Evolutionary conservation across 257 asterid species (phyloP).

Genomic region (Gardenia jasminoides): DNA sequence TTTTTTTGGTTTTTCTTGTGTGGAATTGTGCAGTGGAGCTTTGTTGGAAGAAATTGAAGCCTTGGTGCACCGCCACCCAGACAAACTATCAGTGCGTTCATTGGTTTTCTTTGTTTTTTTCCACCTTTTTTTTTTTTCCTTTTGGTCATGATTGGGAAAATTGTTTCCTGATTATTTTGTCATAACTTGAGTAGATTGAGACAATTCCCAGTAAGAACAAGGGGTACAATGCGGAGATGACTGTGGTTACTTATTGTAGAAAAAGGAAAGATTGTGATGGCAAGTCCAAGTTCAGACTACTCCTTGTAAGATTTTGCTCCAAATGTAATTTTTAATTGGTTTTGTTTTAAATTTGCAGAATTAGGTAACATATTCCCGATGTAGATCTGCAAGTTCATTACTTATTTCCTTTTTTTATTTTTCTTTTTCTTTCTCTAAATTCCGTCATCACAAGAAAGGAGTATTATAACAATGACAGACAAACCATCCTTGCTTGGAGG

Average conservation of each 20-base stretch:
- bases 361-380: not conserved
- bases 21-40: constrained; percentile 57
- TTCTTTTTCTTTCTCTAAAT: not conserved
- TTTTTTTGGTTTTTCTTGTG: not conserved
- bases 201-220: constrained; percentile 58
- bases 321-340: not conserved
- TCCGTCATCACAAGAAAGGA: not conserved
- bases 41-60: constrained; percentile 79
- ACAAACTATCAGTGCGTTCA: constrained; percentile 73
- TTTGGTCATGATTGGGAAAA: not conserved
- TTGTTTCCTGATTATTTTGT: constrained; percentile 1
- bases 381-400: not conserved
- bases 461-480: not conserved
- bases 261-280: constrained; percentile 59
- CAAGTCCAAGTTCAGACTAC: constrained; percentile 70
- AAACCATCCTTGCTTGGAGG: not conserved
- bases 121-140: not conserved
- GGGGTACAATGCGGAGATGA: constrained; percentile 75
- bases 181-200: constrained; percentile 53
- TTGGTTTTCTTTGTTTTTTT: constrained; percentile 8
- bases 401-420: not conserved
- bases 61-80: constrained; percentile 88
- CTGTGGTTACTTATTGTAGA: constrained; percentile 75
- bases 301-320: constrained; percentile 62
- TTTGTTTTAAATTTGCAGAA: not conserved